phyloP scores from a whole-genome alignment of 805 yeast genomes.

The Wickerhamiella sorbophila region DNA sequence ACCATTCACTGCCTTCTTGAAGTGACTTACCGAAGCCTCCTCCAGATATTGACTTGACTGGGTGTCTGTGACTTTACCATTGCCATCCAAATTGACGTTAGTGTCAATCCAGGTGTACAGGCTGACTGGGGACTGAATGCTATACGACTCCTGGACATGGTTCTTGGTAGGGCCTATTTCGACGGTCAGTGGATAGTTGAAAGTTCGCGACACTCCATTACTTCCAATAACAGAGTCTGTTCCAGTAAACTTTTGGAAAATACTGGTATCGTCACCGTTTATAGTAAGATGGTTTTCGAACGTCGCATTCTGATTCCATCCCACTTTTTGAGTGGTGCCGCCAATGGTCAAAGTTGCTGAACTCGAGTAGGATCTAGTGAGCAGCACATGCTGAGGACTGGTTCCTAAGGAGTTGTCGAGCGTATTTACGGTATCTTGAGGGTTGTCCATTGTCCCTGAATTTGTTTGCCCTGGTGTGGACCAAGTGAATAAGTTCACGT shows the following conservation, averaged over 20 bases:
- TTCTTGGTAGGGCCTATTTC: slow-evolving; percentile 3
- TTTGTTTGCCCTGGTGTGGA: slow-evolving; percentile 13
- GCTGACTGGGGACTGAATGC: slow-evolving; percentile 1
- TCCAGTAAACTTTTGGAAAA: slow-evolving; percentile 13
- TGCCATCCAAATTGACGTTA: slow-evolving; percentile 3
- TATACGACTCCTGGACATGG: slow-evolving; percentile 14
- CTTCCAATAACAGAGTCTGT: slow-evolving; percentile 9
- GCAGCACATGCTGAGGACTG: slow-evolving; percentile 3
- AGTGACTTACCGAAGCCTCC: slow-evolving; percentile 11
- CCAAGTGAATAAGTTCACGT: slow-evolving; percentile 23
- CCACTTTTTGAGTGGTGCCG: slow-evolving; percentile 10
- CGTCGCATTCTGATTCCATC: slow-evolving; percentile 12
- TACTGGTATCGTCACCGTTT: not conserved
- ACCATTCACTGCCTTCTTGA: not conserved
- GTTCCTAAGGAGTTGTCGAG: not conserved
- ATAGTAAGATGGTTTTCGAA: slow-evolving; percentile 9
- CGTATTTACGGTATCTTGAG: slow-evolving; percentile 1
- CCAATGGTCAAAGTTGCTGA: slow-evolving; percentile 13
- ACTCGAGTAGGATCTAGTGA: slow-evolving; percentile 6
- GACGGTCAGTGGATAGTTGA: slow-evolving; percentile 11
- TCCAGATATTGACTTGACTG: slow-evolving; percentile 8
- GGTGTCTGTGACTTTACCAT: slow-evolving; percentile 6
- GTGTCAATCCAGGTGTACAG: slow-evolving; percentile 15
- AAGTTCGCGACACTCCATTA: slow-evolving; percentile 1
- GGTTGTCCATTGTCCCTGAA: slow-evolving; percentile 8